Evolutionary conservation across 208 protist genomes (phyloP), one percentile per base, ranked within the genome.

Genomic region (Leishmania martiniquensis): DNA sequence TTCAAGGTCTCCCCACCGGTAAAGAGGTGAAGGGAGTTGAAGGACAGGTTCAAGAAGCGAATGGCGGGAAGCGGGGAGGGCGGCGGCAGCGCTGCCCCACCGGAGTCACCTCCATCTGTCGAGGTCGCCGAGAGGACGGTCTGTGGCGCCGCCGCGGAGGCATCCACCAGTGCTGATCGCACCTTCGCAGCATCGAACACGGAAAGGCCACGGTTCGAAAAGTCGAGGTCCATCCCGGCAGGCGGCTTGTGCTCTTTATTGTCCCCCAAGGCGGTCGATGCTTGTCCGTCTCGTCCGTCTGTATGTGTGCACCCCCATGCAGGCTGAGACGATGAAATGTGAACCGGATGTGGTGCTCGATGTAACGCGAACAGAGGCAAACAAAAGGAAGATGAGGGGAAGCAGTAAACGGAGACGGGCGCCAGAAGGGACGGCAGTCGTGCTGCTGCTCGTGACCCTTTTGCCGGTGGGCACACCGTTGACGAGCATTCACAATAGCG

Each of bases 21-120:
- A 80, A 96, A 96, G 69, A 85, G 66, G 63, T 87, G 90, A 7
- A 96, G 87, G 0, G 82, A 78, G 79, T 96, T 96, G 82, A 90
- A 83, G 12, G 92, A 92, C 37, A 96, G 75, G 80, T 93, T 85
- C n/a, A 96, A 77, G 7, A 72, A 66, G 5, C 75, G 78, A 39
- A 95, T 83, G 42, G 82, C 34, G n/a, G 72, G 73, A 63, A 84
- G 59, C n/a, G 65, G 65, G 10, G 78, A 44, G 17, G 79, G 22
- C 45, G 55, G 39, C 51, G 32, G n/a, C n/a, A n/a, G 72, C 12
- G 22, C 22, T 15, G 17, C 42, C 13, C 29, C 39, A 52, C n/a
- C n/a, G 55, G 72, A 1, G 37, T 45, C 42, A 69, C 39, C 63
- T 6, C 37, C 39, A 69, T 51, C 59, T 4, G 25, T 63, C 45